These are phyloP conservation scores for Mediolabrus comicus DNA, from an alignment of 108 stramenopile species.

Conservation along the genomic window DNA sequence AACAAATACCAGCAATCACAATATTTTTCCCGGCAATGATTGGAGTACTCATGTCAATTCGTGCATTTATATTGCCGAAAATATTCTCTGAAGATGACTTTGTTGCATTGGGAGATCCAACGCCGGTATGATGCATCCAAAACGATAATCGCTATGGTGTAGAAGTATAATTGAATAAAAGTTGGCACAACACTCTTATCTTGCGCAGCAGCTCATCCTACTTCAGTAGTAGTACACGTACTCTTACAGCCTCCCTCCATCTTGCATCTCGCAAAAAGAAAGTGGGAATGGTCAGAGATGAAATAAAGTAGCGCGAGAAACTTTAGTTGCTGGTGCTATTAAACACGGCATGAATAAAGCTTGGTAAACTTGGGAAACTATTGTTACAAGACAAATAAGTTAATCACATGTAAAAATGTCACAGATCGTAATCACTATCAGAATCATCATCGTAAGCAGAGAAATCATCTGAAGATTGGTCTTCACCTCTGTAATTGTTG, in stretches of 20 bases:
- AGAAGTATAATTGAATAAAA: background rate
- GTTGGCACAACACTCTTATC: background rate
- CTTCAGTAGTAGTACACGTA: too few relatives aligned
- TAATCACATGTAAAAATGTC: background rate
- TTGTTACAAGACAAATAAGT: background rate
- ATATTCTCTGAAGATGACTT: slow-evolving; percentile 83
- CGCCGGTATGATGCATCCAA: slow-evolving; percentile 29
- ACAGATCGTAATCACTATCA: slow-evolving; percentile 25
- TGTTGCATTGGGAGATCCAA: slow-evolving; percentile 67
- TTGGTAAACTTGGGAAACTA: background rate
- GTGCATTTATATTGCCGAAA: slow-evolving; percentile 73
- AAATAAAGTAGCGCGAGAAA: background rate
- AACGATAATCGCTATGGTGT: background rate
- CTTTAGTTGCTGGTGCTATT: background rate
- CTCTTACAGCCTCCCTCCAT: too few relatives aligned
- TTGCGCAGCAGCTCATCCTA: slow-evolving; percentile 6
- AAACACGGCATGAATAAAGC: background rate
- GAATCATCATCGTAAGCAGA: slow-evolving; percentile 23
- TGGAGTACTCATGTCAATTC: slow-evolving; percentile 86
- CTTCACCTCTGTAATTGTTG: slow-evolving; percentile 1
- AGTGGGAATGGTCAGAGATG: slow-evolving; percentile 38
- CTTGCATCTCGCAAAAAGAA: slow-evolving; percentile 6
- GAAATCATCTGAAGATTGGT: slow-evolving; percentile 17
- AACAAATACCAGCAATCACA: slow-evolving; percentile 84
- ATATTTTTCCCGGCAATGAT: slow-evolving; percentile 97